Conservation (phyloP, 768 basidiomycete species). For the Coprinopsis cinerea region DNA sequence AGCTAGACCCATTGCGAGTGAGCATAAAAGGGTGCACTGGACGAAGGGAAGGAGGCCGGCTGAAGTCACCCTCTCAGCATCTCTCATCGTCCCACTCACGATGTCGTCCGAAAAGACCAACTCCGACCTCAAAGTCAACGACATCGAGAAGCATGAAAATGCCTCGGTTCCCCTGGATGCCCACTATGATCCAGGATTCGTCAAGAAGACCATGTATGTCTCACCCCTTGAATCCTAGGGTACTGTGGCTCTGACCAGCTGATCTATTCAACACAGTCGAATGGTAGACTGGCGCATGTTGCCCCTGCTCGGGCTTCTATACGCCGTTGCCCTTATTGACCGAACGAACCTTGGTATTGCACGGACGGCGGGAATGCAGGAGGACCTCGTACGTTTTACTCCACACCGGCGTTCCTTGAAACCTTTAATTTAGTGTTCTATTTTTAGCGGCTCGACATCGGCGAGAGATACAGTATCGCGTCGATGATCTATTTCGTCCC, state of each 20-base stretch:
- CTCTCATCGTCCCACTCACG: constrained; percentile 6
- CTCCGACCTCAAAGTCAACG: constrained; percentile 18
- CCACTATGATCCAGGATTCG: constrained; percentile 14
- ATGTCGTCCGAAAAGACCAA: constrained; percentile 13
- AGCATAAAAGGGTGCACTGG: too few species aligned
- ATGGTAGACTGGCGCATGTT: constrained; percentile 29
- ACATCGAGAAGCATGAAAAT: constrained; percentile 14
- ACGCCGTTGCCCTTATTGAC: constrained; percentile 30
- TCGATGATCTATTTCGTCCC: too few species aligned
- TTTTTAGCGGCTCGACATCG: not conserved
- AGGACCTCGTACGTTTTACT: constrained; percentile 26
- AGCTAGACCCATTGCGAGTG: too few species aligned
- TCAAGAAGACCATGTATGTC: constrained; percentile 18
- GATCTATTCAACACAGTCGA: constrained; percentile 16
- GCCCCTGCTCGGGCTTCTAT: constrained; percentile 28
- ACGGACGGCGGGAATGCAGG: constrained; percentile 33
- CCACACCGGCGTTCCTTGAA: not conserved
- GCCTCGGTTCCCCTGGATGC: constrained; percentile 11
- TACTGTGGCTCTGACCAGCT: not conserved
- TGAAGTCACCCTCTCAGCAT: constrained; percentile 8
- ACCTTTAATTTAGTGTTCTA: too few species aligned
- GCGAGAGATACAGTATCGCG: too few species aligned
- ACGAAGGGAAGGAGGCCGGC: constrained; percentile 6
- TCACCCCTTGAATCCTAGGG: not conserved
- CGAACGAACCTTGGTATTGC: constrained; percentile 32